Conservation (phyloP, 495 filamentous ascomycete species). For the Daldinia caldariorum region DNA sequence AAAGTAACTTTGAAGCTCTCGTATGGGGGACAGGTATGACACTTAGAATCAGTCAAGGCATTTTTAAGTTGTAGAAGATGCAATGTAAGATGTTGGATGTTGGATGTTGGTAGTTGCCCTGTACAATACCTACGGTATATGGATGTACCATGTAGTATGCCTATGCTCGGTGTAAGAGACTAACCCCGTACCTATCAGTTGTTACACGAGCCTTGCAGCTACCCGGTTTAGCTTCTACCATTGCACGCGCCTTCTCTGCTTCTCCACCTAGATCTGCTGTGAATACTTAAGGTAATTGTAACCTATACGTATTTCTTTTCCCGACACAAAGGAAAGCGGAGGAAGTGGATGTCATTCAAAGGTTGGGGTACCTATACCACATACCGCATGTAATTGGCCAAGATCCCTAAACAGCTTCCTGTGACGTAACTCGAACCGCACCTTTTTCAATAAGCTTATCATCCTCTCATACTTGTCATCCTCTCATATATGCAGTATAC, state of each 20-base stretch:
- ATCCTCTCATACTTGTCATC: constrained; percentile 7
- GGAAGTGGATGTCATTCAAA: constrained; percentile 16
- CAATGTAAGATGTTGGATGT: too few species aligned
- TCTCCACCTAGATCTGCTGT: constrained; percentile 13
- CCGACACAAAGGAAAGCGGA: constrained; percentile 25
- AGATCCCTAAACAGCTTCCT: constrained; percentile 26
- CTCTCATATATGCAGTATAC: background rate
- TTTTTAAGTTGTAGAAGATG: constrained; percentile 5
- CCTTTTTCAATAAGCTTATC: constrained; percentile 14
- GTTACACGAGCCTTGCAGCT: constrained; percentile 37
- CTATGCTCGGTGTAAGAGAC: too few species aligned
- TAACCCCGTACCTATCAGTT: background rate
- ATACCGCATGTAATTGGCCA: constrained; percentile 20
- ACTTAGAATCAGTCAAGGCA: background rate
- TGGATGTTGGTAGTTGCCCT: background rate
- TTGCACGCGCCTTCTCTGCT: background rate
- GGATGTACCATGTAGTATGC: background rate
- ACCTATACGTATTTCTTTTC: constrained; percentile 30
- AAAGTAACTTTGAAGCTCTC: background rate
- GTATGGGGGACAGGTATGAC: background rate
- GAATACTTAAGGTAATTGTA: constrained; percentile 8
- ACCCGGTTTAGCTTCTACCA: background rate
- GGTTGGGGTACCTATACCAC: too few species aligned
- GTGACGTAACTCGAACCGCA: constrained; percentile 31
- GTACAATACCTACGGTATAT: background rate